Percentiles rank a stretch among this genome's conserved stretches.
Conservation (phyloP, 306 rosid genomes). For the Gleditsia sinensis region DNA sequence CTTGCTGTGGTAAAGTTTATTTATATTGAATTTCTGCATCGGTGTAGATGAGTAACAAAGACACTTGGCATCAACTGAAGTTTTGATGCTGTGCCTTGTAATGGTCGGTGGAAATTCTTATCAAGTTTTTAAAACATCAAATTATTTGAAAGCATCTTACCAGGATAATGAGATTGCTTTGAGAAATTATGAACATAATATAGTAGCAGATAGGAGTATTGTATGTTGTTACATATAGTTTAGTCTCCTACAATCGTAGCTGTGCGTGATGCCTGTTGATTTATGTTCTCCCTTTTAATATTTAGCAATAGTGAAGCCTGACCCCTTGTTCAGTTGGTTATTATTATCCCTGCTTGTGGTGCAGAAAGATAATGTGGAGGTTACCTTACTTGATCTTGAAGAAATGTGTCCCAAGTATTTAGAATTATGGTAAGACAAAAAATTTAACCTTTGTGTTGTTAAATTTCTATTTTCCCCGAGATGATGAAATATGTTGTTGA, state of each 20-base stretch:
- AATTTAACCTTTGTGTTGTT: not conserved
- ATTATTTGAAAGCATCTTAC: slow-evolving; percentile 2
- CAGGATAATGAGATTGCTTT: slow-evolving; percentile 12
- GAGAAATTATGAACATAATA: not conserved
- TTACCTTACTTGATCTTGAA: slow-evolving; percentile 41
- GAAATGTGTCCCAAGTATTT: slow-evolving; percentile 58
- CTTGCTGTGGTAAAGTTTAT: no score
- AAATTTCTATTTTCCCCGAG: not conserved
- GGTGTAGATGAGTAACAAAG: not conserved
- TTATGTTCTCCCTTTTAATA: not conserved
- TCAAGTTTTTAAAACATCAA: not conserved
- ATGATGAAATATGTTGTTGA: not conserved
- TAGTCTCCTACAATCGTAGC: not conserved
- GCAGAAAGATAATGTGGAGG: slow-evolving; percentile 48
- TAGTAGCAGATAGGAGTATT: not conserved
- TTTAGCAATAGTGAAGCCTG: not conserved
- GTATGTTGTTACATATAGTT: not conserved
- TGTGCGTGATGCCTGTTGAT: not conserved
- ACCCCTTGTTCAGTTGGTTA: slow-evolving; percentile 21
- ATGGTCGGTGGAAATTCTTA: not conserved
- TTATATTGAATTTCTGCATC: no score
- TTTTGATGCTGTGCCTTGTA: not conserved
- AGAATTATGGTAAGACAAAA: slow-evolving; percentile 52
- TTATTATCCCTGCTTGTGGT: slow-evolving; percentile 17
- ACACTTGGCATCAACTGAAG: not conserved